Conservation (phyloP, 1,139 yeast genomes). For the Debaryomyces singareniensis region DNA sequence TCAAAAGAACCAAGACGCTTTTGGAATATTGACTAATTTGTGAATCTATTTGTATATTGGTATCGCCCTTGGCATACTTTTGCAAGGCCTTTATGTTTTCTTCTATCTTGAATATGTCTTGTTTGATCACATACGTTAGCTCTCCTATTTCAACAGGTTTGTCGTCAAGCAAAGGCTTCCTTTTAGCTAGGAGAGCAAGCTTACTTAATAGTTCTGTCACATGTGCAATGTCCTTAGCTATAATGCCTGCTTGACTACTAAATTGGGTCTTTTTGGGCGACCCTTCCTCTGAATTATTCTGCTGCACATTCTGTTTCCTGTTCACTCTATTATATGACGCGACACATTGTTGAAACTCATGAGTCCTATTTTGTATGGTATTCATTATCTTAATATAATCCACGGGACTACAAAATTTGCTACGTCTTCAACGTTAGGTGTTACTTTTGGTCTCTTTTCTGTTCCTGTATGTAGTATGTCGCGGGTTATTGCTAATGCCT, state of each 20-base stretch:
- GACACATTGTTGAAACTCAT: slow-evolving; percentile 84
- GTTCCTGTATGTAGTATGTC: too few relatives aligned
- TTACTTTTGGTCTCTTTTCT: too few relatives aligned
- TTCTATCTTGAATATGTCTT: slow-evolving; percentile 83
- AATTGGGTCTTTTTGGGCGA: slow-evolving; percentile 54
- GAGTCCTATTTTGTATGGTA: slow-evolving; percentile 67
- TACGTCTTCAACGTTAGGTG: background rate
- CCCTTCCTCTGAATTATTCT: slow-evolving; percentile 3
- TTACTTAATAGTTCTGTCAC: slow-evolving; percentile 82
- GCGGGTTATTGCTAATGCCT: too few relatives aligned
- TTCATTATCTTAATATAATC: background rate
- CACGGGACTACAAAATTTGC: background rate
- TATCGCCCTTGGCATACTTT: slow-evolving; percentile 43
- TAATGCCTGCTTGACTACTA: slow-evolving; percentile 70
- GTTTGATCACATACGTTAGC: slow-evolving; percentile 86
- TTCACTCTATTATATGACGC: slow-evolving; percentile 57
- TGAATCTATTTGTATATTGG: slow-evolving; percentile 41
- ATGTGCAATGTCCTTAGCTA: slow-evolving; percentile 84
- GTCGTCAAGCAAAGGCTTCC: slow-evolving; percentile 92
- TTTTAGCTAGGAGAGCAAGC: slow-evolving; percentile 75
- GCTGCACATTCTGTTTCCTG: slow-evolving; percentile 23
- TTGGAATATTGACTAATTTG: slow-evolving; percentile 70
- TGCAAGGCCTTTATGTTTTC: slow-evolving; percentile 67
- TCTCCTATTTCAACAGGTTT: slow-evolving; percentile 92
- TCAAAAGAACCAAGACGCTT: slow-evolving; percentile 80